Base-by-base conservation (phyloP, 768 basidiomycete species). In the Polyporus arcularius region DNA sequence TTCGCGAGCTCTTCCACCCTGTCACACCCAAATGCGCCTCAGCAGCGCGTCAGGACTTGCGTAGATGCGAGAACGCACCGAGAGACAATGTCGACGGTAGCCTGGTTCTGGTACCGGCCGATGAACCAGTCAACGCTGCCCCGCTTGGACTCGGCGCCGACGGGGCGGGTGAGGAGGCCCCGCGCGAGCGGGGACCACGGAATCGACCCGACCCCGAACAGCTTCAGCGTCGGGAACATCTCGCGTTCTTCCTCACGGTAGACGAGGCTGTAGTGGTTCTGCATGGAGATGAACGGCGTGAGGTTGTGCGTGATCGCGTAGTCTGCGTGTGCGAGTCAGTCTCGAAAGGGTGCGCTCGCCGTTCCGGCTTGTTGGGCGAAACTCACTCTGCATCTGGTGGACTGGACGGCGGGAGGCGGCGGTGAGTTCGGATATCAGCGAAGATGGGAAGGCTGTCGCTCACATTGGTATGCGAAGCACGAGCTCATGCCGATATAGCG, bases 211-310 rank as follows among this genome's bases (percentile, higher is more conserved):
- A 69, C 69, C 41, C 69, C 69, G 43, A 72, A 68, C 14, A 66
- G 45, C 69, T 74, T 71, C 39, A 80, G 68, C 6, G 74, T 74
- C 0, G 85, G 84, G 62, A 84, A 79, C 82, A 83, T 82, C 65
- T 82, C 82, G 15, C 78, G 76, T 63, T 84, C 85, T 66, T 87
- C 85, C 67, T 87, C 86, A 46, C 85, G 79, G 66, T 87, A 86
- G 42, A 83, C 51, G 5, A 84, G 74, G 59, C 70, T 80, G 67
- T 86, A 80, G 63, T 82, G 79, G 71, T 86, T 84, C 71, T 86
- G 85, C 85, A 87, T 86, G 10, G 82, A 81, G 71, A 85, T 81
- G 72, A 87, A 86, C 3, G 80, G 81, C 9, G 81, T 83, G 30
- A 75, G 66, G 15, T 70, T 70, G 67, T 80, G 71, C 11, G 68